Conservation (phyloP, 768 basidiomycete genomes). For the Pulveroboletus sp. region DNA sequence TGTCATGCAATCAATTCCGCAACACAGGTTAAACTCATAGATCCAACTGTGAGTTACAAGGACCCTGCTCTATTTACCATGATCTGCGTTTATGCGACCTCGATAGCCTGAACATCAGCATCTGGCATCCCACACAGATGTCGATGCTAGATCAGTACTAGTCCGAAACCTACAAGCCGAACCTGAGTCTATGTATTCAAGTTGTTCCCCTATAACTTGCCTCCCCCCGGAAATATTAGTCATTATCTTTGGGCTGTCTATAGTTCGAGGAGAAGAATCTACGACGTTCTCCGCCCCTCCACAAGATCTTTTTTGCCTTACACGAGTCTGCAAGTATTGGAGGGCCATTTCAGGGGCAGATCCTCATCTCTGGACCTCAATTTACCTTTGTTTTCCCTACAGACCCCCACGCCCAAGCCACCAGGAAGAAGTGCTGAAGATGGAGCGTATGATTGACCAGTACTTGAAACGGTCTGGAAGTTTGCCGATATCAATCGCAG, state of each 20-base stretch:
- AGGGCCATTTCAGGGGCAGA: conserved; percentile 7
- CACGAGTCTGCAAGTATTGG: conserved; percentile 22
- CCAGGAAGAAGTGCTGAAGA: neutral
- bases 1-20: no score
- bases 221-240: conserved; percentile 36
- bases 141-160: no score
- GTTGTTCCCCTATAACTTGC: conserved; percentile 3
- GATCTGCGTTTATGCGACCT: no score
- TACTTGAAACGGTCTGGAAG: conserved; percentile 11
- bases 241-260: conserved; percentile 9
- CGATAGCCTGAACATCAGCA: no score
- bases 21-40: no score
- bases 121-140: neutral
- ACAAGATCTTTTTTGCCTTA: conserved; percentile 11
- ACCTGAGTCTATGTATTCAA: no score
- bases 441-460: conserved; percentile 2
- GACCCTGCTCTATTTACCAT: no score
- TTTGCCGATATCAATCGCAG: conserved; percentile 18
- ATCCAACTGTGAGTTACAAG: no score
- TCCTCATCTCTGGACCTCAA: conserved; percentile 22
- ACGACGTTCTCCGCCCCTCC: neutral
- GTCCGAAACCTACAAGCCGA: no score
- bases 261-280: neutral
- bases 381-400: conserved; percentile 15
- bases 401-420: neutral